Conservation (phyloP, 2,329 filamentous ascomycete species). For the Alternaria arbusti region DNA sequence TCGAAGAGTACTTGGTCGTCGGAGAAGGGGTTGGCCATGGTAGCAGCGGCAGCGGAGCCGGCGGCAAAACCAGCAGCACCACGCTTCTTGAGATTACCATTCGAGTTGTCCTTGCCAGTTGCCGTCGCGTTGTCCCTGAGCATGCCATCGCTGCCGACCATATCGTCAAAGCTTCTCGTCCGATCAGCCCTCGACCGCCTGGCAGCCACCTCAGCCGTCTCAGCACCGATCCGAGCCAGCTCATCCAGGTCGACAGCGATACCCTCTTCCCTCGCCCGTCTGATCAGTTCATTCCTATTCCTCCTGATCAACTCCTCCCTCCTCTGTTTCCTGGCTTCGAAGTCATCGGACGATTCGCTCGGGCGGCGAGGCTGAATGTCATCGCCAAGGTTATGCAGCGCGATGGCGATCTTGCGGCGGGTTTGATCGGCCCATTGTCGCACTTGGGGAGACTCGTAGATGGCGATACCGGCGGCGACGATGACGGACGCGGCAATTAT, state of each 20-base stretch:
- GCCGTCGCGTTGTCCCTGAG: slow-evolving; percentile 38
- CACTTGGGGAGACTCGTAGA: slow-evolving; percentile 69
- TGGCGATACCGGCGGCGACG: slow-evolving; percentile 67
- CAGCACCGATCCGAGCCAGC: slow-evolving; percentile 42
- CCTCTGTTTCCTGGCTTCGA: slow-evolving; percentile 36
- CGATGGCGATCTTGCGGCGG: slow-evolving; percentile 65
- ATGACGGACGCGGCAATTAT: slow-evolving; percentile 67
- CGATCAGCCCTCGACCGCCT: slow-evolving; percentile 25
- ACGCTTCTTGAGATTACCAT: slow-evolving; percentile 33
- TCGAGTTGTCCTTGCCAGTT: slow-evolving; percentile 28
- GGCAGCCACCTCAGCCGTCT: slow-evolving; percentile 29
- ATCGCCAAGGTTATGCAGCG: slow-evolving; percentile 65
- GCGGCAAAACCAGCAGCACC: slow-evolving; percentile 47
- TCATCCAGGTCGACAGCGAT: slow-evolving; percentile 52
- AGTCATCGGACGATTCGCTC: slow-evolving; percentile 42
- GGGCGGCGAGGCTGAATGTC: slow-evolving; percentile 58
- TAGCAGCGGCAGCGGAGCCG: slow-evolving; percentile 45
- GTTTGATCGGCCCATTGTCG: slow-evolving; percentile 67
- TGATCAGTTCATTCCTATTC: slow-evolving; percentile 47
- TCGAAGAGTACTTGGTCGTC: slow-evolving; percentile 54
- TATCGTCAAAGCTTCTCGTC: slow-evolving; percentile 48
- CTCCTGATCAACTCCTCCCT: slow-evolving; percentile 42
- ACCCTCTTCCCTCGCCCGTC: slow-evolving; percentile 47
- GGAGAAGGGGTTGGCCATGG: slow-evolving; percentile 53
- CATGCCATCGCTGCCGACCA: slow-evolving; percentile 51